A percentile compares a stretch with the other conserved stretches of the same genome.
phyloP scores from a whole-genome alignment of 805 yeast genomes.

The Candida yuanshanica region DNA sequence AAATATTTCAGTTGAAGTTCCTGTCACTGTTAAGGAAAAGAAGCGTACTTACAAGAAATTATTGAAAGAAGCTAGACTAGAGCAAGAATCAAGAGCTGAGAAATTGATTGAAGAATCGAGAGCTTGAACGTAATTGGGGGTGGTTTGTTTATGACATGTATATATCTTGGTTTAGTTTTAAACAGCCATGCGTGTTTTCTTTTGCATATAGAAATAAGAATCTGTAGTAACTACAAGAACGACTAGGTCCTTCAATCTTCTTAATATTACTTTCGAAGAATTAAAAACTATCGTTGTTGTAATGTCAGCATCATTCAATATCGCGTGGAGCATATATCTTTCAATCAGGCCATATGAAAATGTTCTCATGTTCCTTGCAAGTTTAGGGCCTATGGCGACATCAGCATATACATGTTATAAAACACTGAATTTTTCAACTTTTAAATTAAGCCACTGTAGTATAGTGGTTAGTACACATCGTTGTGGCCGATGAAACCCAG shows the following conservation, averaged over 20 bases:
- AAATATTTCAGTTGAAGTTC: constrained; percentile 19
- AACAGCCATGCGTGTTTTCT: background rate
- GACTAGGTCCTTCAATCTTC: too few species aligned
- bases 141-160: background rate
- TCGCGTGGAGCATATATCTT: too few species aligned
- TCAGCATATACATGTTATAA: too few species aligned
- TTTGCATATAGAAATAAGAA: background rate
- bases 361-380: too few species aligned
- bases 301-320: too few species aligned
- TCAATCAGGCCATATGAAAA: too few species aligned
- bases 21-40: constrained; percentile 20
- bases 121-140: constrained; percentile 4
- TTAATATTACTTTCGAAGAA: too few species aligned
- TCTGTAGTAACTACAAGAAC: background rate
- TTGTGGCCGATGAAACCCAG: constrained; percentile 72
- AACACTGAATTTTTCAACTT: background rate
- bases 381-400: too few species aligned
- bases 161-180: background rate
- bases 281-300: too few species aligned
- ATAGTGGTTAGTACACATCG: constrained; percentile 71
- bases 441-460: constrained; percentile 33
- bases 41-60: constrained; percentile 18
- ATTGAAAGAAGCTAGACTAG: constrained; percentile 19
- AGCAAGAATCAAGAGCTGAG: constrained; percentile 19
- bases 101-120: constrained; percentile 19